Conservation (phyloP, 371 early-diverging fungal species). For the Mortierella sp. region DNA sequence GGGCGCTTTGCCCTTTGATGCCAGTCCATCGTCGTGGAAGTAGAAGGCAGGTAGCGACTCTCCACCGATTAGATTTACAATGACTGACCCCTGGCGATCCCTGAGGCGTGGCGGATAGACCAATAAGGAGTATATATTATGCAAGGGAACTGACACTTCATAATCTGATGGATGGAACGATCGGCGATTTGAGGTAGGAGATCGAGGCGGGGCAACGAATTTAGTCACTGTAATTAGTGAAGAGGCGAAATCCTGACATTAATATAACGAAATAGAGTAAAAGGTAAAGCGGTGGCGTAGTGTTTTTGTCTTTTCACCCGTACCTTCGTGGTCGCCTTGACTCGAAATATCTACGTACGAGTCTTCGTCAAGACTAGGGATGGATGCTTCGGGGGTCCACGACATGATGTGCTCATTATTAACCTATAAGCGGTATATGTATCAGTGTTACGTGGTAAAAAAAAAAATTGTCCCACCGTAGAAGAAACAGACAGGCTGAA, state of each 20-base stretch:
- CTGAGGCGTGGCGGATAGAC: constrained; percentile 64
- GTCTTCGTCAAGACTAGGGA: constrained; percentile 63
- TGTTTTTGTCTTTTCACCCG: background rate
- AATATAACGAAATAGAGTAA: background rate
- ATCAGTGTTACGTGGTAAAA: background rate
- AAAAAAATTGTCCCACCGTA: background rate
- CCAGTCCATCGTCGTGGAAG: constrained; percentile 65
- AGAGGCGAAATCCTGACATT: background rate
- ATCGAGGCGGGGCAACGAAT: constrained; percentile 43
- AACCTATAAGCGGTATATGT: constrained; percentile 7
- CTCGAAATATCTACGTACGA: constrained; percentile 62
- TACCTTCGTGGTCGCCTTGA: constrained; percentile 36
- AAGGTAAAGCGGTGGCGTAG: background rate
- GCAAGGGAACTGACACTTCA: constrained; percentile 61
- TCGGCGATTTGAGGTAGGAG: constrained; percentile 37
- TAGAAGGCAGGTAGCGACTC: constrained; percentile 64
- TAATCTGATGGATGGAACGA: constrained; percentile 60
- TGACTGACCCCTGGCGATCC: constrained; percentile 65
- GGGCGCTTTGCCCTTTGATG: constrained; percentile 26
- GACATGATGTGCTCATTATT: constrained; percentile 53
- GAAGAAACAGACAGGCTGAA: background rate
- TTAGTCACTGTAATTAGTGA: constrained; percentile 12
- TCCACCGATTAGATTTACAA: constrained; percentile 63
- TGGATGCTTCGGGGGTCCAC: constrained; percentile 66
- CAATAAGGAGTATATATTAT: constrained; percentile 58